Conservation (phyloP, 2,329 filamentous ascomycete species). For the Penicillium sp. region DNA sequence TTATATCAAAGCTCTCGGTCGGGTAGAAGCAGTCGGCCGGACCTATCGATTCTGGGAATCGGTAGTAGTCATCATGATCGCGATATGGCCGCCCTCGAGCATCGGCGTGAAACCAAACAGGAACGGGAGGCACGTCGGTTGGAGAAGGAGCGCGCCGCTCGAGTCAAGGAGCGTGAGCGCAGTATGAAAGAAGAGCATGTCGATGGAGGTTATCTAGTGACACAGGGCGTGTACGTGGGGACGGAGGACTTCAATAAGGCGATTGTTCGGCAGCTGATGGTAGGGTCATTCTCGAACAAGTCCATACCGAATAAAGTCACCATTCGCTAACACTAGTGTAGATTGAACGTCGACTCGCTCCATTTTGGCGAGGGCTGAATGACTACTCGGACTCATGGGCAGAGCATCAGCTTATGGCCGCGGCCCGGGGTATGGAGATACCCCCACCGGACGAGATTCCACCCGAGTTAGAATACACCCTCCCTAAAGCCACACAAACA, state of each 20-base stretch:
- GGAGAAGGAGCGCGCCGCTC: conserved; percentile 74
- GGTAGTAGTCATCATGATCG: conserved; percentile 49
- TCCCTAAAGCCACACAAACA: conserved; percentile 47
- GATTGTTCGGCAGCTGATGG: conserved; percentile 86
- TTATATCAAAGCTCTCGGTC: conserved; percentile 43
- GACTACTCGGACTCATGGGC: conserved; percentile 89
- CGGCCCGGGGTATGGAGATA: conserved; percentile 78
- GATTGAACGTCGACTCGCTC: conserved; percentile 90
- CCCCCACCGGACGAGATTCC: conserved; percentile 82
- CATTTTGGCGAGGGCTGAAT: conserved; percentile 92
- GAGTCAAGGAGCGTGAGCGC: conserved; percentile 81
- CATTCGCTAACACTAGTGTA: conserved; percentile 40
- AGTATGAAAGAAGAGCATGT: conserved; percentile 91
- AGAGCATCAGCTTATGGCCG: conserved; percentile 92
- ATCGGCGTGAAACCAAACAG: conserved; percentile 81
- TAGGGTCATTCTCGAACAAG: conserved; percentile 45
- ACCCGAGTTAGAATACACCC: conserved; percentile 61
- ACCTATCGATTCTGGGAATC: conserved; percentile 61
- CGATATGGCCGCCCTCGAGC: conserved; percentile 54
- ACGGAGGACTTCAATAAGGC: conserved; percentile 90
- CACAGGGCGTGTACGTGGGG: conserved; percentile 89
- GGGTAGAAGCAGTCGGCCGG: conserved; percentile 57
- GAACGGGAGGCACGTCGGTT: conserved; percentile 84
- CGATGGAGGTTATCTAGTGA: conserved; percentile 92
- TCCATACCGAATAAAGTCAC: background rate